A percentile compares a stretch with the other conserved stretches of the same genome.
Evolutionary conservation across 1,284 basidiomycete genomes (phyloP).

Genomic region (Ceratobasidium sp.): DNA sequence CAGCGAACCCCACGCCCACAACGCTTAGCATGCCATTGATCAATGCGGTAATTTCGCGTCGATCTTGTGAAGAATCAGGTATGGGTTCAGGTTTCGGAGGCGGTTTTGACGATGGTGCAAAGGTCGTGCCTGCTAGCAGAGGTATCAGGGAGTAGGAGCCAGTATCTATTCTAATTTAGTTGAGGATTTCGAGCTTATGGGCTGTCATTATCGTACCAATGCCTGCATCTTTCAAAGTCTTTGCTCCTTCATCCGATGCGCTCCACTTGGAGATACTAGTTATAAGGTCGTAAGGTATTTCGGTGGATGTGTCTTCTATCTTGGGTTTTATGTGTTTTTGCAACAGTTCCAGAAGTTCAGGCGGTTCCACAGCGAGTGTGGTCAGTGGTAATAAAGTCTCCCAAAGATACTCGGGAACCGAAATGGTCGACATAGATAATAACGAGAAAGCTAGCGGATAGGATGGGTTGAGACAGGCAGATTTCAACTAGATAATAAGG

Average conservation of each 20-base stretch:
- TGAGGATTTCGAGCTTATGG: no score
- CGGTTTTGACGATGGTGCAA: conserved; percentile 76
- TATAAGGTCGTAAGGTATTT: conserved; percentile 71
- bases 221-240: conserved; percentile 58
- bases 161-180: conserved; percentile 52
- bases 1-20: conserved; percentile 68
- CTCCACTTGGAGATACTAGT: conserved; percentile 73
- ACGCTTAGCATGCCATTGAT: conserved; percentile 77
- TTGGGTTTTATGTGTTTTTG: conserved; percentile 43
- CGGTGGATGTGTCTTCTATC: conserved; percentile 51
- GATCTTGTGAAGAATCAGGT: conserved; percentile 61
- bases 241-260: conserved; percentile 61
- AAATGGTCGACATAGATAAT: conserved; percentile 23
- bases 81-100: conserved; percentile 60
- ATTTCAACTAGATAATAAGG: no score
- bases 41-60: conserved; percentile 71
- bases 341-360: conserved; percentile 4
- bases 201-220: conserved; percentile 52
- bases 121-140: conserved; percentile 77
- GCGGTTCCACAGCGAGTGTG: conserved; percentile 4
- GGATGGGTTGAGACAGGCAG: background rate
- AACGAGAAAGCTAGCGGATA: no score
- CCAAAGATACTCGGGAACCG: conserved; percentile 29
- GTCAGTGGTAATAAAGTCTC: conserved; percentile 20
- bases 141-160: conserved; percentile 72